Evolutionary conservation across 1,284 basidiomycete species (phyloP).

Genomic region (Vanrija sp.): DNA sequence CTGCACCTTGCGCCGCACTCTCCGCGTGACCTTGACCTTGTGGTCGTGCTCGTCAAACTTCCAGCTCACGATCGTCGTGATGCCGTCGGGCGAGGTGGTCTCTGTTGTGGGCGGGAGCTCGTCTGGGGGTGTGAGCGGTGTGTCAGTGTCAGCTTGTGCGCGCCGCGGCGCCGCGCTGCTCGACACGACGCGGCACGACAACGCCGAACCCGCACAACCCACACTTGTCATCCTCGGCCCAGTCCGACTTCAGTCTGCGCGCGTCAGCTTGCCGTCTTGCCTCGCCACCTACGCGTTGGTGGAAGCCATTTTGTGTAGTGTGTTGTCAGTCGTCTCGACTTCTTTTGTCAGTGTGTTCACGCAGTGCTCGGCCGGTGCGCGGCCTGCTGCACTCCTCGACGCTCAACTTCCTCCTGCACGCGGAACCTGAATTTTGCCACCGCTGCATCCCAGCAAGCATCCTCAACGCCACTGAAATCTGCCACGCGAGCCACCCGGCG

Average conservation of each 20-base stretch:
- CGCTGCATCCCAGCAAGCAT: too few relatives aligned
- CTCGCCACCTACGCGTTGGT: constrained; percentile 5
- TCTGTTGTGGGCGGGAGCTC: constrained; percentile 52
- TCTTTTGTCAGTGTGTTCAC: background rate
- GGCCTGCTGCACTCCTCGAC: too few relatives aligned
- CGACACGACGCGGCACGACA: background rate
- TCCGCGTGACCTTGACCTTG: constrained; percentile 85
- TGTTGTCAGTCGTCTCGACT: background rate
- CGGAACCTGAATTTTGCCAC: too few relatives aligned
- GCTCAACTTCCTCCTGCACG: too few relatives aligned
- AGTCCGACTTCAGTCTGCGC: constrained; percentile 17
- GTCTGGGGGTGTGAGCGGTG: constrained; percentile 5
- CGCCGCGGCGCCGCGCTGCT: too few relatives aligned
- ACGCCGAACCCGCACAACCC: too few relatives aligned
- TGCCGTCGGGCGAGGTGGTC: constrained; percentile 79
- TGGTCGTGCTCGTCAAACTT: constrained; percentile 86
- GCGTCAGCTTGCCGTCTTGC: background rate
- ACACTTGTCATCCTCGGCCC: constrained; percentile 21
- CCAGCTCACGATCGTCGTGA: constrained; percentile 81
- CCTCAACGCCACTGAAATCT: too few relatives aligned
- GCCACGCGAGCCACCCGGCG: background rate
- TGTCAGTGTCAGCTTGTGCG: too few relatives aligned
- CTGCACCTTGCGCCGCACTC: constrained; percentile 80
- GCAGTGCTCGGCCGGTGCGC: background rate
- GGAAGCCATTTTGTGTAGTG: constrained; percentile 4